Percentiles rank a stretch among this genome's conserved stretches.
phyloP scores from a whole-genome alignment of 2,329 filamentous ascomycete species.

The Akanthomyces uredinophilus region DNA sequence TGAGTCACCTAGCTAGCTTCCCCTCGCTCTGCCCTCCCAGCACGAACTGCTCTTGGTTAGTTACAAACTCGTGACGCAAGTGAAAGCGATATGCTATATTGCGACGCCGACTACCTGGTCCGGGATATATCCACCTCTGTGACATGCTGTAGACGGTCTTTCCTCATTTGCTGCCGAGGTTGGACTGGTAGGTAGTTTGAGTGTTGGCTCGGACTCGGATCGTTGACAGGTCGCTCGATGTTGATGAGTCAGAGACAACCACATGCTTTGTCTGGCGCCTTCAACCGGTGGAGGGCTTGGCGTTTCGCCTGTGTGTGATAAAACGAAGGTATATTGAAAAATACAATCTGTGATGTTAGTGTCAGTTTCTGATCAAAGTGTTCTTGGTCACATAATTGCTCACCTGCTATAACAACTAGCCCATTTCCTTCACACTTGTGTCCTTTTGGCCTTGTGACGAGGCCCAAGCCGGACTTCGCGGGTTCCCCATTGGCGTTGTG shows the following conservation, averaged over 20 bases:
- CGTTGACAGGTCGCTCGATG: not conserved
- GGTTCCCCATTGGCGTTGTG: not conserved
- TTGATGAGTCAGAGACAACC: not conserved
- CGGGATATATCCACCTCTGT: too few species aligned
- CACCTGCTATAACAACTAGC: conserved; percentile 12
- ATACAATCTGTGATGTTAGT: not conserved
- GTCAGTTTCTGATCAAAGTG: not conserved
- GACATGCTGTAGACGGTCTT: too few species aligned
- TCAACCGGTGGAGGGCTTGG: not conserved
- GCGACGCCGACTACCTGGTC: too few species aligned
- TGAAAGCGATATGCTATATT: too few species aligned
- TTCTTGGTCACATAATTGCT: not conserved
- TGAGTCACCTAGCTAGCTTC: too few species aligned
- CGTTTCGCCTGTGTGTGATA: not conserved
- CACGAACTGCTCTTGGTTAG: too few species aligned
- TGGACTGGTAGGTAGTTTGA: too few species aligned
- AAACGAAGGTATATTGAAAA: conserved; percentile 9
- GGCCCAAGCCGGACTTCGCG: not conserved
- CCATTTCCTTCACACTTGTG: conserved; percentile 13
- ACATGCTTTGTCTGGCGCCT: not conserved
- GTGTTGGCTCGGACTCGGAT: not conserved
- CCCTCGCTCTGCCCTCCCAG: too few species aligned
- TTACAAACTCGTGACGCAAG: too few species aligned
- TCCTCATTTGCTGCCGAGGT: too few species aligned
- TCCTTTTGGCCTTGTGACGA: not conserved